Base-by-base conservation (phyloP, 2,329 filamentous ascomycete genomes). In the Pseudogymnoascus pannorum region DNA sequence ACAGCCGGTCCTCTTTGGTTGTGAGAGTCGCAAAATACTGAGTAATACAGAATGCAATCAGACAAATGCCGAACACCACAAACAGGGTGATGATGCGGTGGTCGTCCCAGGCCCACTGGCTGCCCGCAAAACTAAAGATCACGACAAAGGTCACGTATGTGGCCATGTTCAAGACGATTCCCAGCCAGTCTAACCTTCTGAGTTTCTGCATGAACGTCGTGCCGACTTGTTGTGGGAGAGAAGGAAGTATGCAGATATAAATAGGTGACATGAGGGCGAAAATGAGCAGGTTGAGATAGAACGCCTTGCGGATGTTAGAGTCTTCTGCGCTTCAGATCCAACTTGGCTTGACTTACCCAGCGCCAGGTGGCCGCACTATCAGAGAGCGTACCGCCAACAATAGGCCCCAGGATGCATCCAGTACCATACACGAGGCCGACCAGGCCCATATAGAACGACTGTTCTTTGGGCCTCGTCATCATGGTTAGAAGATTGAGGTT, bases 91-190 rank as follows among this genome's bases (percentile, higher is more conserved):
- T 80, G 18, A 76, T 74, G 0, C 72, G 68, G 0, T 72, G 74
- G 3, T 72, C 74, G 24, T 70, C 71, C 82, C 82, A 86, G 0
- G 70, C 67, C 67, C 76, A 85, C 1, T 75, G 66, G 0, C 74
- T 69, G 0, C 82, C 83, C 5, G 78, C 81, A 57, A 83, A 82
- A 9, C 74, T 75, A 57, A 83, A 73, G 1, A 73, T 79, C 62
- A 84, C 75, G 18, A 79, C 70, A 51, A 78, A 70, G 6, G 72
- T 72, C 0, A 75, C 69, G 61, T 77, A 75, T 1, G 75, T 72
- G 2, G 71, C 79, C 0, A 74, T 68, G 51, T 73, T 76, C 3
- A 84, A 72, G 5, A 78, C 33, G 1, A 74, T 70, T 1, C 81
- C 81, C 3, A 80, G 40, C 57, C 70, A 78, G 67, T 81, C 79